phyloP scores from a whole-genome alignment of 805 yeast species.

The Barnettozyma pratensis region DNA sequence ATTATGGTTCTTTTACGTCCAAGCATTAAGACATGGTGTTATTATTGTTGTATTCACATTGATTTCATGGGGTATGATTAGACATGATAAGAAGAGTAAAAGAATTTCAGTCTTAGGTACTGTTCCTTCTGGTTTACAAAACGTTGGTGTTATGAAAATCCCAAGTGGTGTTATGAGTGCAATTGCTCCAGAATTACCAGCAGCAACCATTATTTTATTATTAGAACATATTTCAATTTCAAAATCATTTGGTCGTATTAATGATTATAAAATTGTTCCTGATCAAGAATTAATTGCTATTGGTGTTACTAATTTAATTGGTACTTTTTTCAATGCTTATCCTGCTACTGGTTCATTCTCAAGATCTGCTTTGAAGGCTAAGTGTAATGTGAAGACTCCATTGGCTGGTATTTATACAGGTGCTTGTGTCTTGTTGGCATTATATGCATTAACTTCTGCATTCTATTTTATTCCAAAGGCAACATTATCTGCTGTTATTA shows the following conservation, averaged over 20 bases:
- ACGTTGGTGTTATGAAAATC: conserved; percentile 67
- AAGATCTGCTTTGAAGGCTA: conserved; percentile 89
- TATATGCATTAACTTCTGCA: conserved; percentile 76
- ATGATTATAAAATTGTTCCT: conserved; percentile 86
- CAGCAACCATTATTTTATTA: conserved; percentile 74
- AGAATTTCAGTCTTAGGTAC: conserved; percentile 59
- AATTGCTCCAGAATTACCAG: conserved; percentile 78
- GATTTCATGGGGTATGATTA: conserved; percentile 72
- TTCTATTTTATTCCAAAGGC: conserved; percentile 91
- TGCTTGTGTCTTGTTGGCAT: conserved; percentile 78
- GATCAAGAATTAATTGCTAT: conserved; percentile 93
- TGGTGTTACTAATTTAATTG: conserved; percentile 85
- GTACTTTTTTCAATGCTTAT: conserved; percentile 89
- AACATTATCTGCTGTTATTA: conserved; percentile 78
- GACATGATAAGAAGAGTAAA: conserved; percentile 37
- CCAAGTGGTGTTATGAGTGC: conserved; percentile 54
- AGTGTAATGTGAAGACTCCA: conserved; percentile 94
- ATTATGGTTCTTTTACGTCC: conserved; percentile 57
- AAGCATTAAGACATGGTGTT: conserved; percentile 76
- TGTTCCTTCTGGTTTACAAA: conserved; percentile 77
- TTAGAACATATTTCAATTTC: conserved; percentile 92
- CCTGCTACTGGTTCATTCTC: conserved; percentile 97
- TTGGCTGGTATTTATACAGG: conserved; percentile 90
- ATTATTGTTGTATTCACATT: conserved; percentile 78
- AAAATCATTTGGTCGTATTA: conserved; percentile 88